Percentiles rank a stretch among this genome's conserved stretches.
Evolutionary conservation across 306 rosid genomes (phyloP).

Genomic region (Citrullus colocynthis): DNA sequence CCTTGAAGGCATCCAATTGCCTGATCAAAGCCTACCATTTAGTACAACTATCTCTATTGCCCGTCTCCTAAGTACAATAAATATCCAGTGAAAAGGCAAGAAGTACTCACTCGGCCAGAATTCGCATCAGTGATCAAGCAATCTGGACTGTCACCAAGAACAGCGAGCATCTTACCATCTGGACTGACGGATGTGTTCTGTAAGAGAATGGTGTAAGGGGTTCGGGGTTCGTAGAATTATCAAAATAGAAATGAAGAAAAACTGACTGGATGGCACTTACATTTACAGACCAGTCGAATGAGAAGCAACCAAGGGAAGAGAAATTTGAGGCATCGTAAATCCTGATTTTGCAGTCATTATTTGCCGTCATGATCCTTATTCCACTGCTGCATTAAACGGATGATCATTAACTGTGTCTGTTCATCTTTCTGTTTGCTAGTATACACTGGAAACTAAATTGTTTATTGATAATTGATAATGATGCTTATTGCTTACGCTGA

Average conservation of each 20-base stretch:
- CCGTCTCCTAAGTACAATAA: not conserved
- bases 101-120: conserved; percentile 10
- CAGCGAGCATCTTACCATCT: conserved; percentile 68
- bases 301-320: conserved; percentile 47
- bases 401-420: not conserved
- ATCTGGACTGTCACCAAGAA: conserved; percentile 77
- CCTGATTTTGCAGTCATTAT: conserved; percentile 80
- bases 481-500: conserved; percentile 44
- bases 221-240: not conserved
- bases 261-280: conserved; percentile 38
- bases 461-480: not conserved
- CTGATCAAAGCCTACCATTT: conserved; percentile 16
- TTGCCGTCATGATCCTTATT: conserved; percentile 58
- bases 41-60: not conserved
- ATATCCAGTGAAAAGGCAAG: not conserved
- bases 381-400: conserved; percentile 44
- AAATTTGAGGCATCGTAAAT: conserved; percentile 51
- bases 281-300: conserved; percentile 85
- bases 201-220: not conserved
- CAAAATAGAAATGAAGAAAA: not conserved
- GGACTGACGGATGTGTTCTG: conserved; percentile 76
- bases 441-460: not conserved
- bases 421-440: not conserved
- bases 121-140: conserved; percentile 63
- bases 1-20: conserved; percentile 35